Percentiles rank a stretch among this genome's conserved stretches.
Conservation (phyloP, 1,284 basidiomycete genomes). For the Rhodofomes roseus region DNA sequence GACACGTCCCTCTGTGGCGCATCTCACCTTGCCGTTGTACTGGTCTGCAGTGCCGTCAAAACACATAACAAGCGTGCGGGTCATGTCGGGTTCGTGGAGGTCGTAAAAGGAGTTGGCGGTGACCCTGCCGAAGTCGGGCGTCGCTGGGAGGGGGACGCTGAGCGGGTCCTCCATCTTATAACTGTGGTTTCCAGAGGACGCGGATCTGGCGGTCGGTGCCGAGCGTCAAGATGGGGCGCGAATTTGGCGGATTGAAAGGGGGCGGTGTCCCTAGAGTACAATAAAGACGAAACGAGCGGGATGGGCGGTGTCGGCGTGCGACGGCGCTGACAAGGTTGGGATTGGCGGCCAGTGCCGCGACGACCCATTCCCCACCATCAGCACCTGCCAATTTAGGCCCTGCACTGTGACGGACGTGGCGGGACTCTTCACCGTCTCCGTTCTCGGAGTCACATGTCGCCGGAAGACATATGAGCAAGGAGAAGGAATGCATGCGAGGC, state of each 20-base stretch:
- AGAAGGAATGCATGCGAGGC: no score
- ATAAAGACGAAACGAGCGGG: background rate
- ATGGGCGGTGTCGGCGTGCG: slow-evolving; percentile 4
- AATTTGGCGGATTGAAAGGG: background rate
- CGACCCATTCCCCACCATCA: background rate
- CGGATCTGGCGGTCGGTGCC: background rate
- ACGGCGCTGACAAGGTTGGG: background rate
- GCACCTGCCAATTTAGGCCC: background rate
- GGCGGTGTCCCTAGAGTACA: background rate
- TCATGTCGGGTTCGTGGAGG: background rate
- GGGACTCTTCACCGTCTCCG: background rate
- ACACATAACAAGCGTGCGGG: slow-evolving; percentile 44
- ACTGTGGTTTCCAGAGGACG: background rate
- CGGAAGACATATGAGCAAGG: background rate
- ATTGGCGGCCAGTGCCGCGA: background rate
- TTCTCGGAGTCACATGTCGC: background rate
- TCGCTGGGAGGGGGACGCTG: background rate
- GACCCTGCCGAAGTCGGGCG: background rate
- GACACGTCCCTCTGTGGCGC: no score
- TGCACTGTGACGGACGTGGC: background rate
- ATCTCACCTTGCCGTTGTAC: slow-evolving; percentile 38
- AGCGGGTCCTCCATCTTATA: slow-evolving; percentile 1
- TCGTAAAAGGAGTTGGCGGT: background rate
- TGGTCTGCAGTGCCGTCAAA: slow-evolving; percentile 51
- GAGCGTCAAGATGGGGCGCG: background rate